Percentiles rank a stretch among this genome's conserved stretches.
Conservation (phyloP, 108 stramenopile species). For the Thalassiosira profunda region DNA sequence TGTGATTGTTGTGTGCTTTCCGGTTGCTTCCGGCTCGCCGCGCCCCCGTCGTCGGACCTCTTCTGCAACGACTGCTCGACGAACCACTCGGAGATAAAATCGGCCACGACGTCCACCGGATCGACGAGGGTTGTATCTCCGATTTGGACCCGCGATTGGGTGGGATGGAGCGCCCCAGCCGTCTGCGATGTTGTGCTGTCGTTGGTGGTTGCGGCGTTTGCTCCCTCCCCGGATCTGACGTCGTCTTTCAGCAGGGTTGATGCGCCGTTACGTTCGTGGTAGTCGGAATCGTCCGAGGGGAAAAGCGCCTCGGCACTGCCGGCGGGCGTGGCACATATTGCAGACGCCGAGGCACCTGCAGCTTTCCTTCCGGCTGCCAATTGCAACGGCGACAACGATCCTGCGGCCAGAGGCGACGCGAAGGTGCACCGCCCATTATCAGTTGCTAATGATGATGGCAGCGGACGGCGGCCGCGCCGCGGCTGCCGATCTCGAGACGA, state of each 20-base stretch:
- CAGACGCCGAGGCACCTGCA: too few relatives aligned
- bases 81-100: slow-evolving; percentile 35
- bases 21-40: neutral
- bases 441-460: too few relatives aligned
- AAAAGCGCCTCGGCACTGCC: slow-evolving; percentile 2
- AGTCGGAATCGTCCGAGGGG: slow-evolving; percentile 31
- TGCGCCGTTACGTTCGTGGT: neutral
- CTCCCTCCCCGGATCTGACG: neutral
- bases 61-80: slow-evolving; percentile 32
- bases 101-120: slow-evolving; percentile 43
- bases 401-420: too few relatives aligned
- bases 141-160: slow-evolving; percentile 15
- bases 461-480: too few relatives aligned
- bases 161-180: neutral
- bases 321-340: slow-evolving; percentile 7
- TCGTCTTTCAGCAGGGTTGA: neutral
- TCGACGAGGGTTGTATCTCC: slow-evolving; percentile 6
- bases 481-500: too few relatives aligned
- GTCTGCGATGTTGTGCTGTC: neutral
- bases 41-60: neutral
- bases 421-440: too few relatives aligned
- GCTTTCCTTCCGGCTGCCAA: too few relatives aligned
- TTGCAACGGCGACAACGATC: too few relatives aligned
- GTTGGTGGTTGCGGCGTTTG: neutral
- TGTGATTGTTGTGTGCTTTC: neutral